Evolutionary conservation across 2,329 filamentous ascomycete genomes (phyloP).

Genomic region (Nemania sp.): DNA sequence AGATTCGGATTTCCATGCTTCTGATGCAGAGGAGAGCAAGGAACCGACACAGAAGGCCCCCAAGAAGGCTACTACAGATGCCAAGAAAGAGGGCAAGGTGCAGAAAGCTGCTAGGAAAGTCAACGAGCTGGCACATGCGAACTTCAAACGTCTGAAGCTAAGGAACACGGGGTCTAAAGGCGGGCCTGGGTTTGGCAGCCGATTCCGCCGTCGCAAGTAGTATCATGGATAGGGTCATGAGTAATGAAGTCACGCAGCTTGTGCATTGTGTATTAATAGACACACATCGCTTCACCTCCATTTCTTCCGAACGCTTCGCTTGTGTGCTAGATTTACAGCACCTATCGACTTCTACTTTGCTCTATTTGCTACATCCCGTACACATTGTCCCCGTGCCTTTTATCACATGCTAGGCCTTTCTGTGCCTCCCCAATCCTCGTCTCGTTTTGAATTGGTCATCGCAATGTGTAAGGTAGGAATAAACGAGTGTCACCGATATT

Average conservation of each 20-base stretch:
- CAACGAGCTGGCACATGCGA: slow-evolving; percentile 65
- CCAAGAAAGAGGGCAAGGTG: slow-evolving; percentile 35
- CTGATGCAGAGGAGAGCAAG: slow-evolving; percentile 34
- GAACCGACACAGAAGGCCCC: slow-evolving; percentile 36
- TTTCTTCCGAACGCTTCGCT: background rate
- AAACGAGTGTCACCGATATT: too few species aligned
- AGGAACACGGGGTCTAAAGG: slow-evolving; percentile 65
- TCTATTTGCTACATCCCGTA: too few species aligned
- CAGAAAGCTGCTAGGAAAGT: slow-evolving; percentile 59
- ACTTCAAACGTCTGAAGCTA: slow-evolving; percentile 69
- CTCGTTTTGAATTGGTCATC: too few species aligned
- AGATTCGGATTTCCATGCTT: slow-evolving; percentile 46
- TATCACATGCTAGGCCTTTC: too few species aligned
- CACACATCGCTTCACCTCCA: background rate
- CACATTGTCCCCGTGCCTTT: too few species aligned
- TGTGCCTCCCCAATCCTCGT: too few species aligned
- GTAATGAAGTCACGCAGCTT: slow-evolving; percentile 13
- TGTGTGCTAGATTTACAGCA: too few species aligned
- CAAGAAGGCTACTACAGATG: slow-evolving; percentile 47
- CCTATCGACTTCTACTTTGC: too few species aligned
- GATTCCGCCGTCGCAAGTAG: slow-evolving; percentile 57
- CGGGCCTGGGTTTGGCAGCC: slow-evolving; percentile 58
- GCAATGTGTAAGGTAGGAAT: too few species aligned
- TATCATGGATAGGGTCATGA: slow-evolving; percentile 8
- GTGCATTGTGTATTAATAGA: background rate